phyloP scores from a whole-genome alignment of 169 alveolate genomes.

The Plasmodium inui region DNA sequence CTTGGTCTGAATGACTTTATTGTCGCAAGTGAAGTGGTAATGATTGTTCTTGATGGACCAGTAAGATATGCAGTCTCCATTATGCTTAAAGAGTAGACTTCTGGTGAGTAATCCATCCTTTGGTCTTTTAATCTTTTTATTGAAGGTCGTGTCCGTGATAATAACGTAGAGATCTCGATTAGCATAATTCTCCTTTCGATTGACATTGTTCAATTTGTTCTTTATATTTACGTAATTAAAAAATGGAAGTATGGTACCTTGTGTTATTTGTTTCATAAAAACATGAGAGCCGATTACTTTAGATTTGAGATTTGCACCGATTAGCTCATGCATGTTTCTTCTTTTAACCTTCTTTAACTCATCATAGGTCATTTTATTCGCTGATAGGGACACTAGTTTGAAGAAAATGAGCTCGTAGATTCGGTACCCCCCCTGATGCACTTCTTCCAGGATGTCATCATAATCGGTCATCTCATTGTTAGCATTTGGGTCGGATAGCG shows the following conservation, averaged over 20 bases:
- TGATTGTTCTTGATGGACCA: slow-evolving; percentile 51
- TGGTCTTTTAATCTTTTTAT: slow-evolving; percentile 22
- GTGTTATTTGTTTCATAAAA: background rate
- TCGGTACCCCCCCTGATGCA: background rate
- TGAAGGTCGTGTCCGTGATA: slow-evolving; percentile 12
- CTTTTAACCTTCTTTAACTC: background rate
- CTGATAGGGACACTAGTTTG: slow-evolving; percentile 50
- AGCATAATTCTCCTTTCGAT: background rate
- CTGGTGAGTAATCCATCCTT: slow-evolving; percentile 15
- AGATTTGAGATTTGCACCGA: slow-evolving; percentile 1
- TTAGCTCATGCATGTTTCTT: background rate
- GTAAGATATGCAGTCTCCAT: slow-evolving; percentile 49
- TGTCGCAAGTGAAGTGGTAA: slow-evolving; percentile 46
- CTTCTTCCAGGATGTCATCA: slow-evolving; percentile 10
- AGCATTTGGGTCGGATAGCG: background rate
- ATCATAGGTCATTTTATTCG: slow-evolving; percentile 10
- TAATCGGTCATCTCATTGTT: background rate
- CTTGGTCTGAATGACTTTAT: slow-evolving; percentile 25
- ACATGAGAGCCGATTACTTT: slow-evolving; percentile 27
- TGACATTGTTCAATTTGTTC: slow-evolving; percentile 28
- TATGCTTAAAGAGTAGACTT: slow-evolving; percentile 5
- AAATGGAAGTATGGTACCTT: slow-evolving; percentile 33
- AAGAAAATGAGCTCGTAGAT: slow-evolving; percentile 42
- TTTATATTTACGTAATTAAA: slow-evolving; percentile 8
- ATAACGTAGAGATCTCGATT: background rate